Base-by-base conservation (phyloP, 495 filamentous ascomycete genomes). In the Neurospora sp. region DNA sequence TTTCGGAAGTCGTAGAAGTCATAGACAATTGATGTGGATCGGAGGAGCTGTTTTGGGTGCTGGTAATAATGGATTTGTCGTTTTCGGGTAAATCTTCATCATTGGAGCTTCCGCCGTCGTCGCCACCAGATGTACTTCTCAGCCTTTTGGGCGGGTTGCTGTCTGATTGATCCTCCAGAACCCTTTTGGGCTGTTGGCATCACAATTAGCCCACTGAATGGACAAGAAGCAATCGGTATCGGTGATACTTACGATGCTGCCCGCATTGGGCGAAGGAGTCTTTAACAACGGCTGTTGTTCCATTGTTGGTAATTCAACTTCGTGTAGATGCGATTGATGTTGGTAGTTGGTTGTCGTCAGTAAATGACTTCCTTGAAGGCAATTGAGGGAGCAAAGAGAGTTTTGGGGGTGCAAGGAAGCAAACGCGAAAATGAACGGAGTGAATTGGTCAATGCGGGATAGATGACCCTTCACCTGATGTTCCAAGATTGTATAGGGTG, bases 401-500 rank as follows among this genome's bases (percentile, higher is more conserved):
- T 46, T 46, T n/a, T 10, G 2, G 8, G n/a, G 7, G 18, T n/a
- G 44, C 1, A 20, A 46, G 44, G 8, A 10, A 20, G 18, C 44
- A 46, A 46, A 46, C 44, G n/a, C 44, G 10, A 11, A 20, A n/a
- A 10, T 11, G 44, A 46, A 46, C 9, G 42, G 18, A 44, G 42
- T n/a, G 42, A 44, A 44, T n/a, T n/a, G 44, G 44, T 46, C n/a
- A 46, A 46, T 46, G 18, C 44, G n/a, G 44, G 44, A 46, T 44
- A 3, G 18, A 20, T 46, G n/a, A 10, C 44, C 42, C 18, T 46
- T 46, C 44, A 46, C 44, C 18, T 46, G 1, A 46, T 20, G 3
- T 46, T 46, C 44, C 44, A 20, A 46, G 18, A 20, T n/a, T 4
- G 8, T 1, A 20, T n/a, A 18, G 3, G 2, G 42, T 44, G 42